A percentile compares a stretch with the other conserved stretches of the same genome.
Conservation (phyloP, 371 early-diverging fungal species). For the Mortierella sp. region DNA sequence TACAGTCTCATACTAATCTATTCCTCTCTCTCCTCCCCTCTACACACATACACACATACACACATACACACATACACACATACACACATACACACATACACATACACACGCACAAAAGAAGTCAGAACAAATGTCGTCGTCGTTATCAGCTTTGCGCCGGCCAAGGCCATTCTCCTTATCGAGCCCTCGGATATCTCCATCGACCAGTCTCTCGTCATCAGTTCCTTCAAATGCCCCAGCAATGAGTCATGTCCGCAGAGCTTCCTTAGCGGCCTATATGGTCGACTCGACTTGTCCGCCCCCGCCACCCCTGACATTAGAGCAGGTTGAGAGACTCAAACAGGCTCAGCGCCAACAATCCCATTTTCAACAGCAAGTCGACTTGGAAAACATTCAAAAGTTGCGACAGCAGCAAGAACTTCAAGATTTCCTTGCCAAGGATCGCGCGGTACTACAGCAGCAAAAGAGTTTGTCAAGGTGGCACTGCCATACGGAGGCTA, state of each 20-base stretch:
- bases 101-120: background rate
- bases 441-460: background rate
- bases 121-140: constrained; percentile 11
- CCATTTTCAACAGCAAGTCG: constrained; percentile 10
- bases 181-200: background rate
- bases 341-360: constrained; percentile 5
- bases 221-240: background rate
- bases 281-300: constrained; percentile 14
- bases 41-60: background rate
- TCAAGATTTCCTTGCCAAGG: constrained; percentile 14
- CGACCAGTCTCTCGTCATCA: background rate
- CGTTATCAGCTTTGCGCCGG: constrained; percentile 36
- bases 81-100: background rate
- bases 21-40: background rate
- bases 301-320: constrained; percentile 26
- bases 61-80: background rate
- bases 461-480: constrained; percentile 8
- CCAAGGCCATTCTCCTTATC: constrained; percentile 31
- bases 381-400: constrained; percentile 16
- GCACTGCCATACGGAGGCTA: constrained; percentile 1
- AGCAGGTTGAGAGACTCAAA: constrained; percentile 15
- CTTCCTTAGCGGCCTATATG: constrained; percentile 24
- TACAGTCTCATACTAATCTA: background rate
- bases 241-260: constrained; percentile 20
- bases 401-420: constrained; percentile 23